Base-by-base conservation (phyloP, 345 rosid genomes). In the Populus tremula region DNA sequence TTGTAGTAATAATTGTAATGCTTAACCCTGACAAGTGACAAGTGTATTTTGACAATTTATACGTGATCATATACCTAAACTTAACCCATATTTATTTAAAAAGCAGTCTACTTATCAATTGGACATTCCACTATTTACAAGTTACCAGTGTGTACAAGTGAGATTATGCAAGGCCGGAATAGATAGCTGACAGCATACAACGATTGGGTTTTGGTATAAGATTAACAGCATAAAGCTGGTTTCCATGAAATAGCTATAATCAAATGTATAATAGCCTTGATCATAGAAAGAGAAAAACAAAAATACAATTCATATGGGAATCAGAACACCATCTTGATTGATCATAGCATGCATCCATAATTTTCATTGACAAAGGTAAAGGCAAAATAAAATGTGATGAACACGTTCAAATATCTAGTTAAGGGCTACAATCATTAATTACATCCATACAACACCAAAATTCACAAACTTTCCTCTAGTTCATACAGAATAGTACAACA, bases 381-480 rank as follows among this genome's bases (percentile, higher is more conserved):
- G 14, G 61, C 36, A 13, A 39, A 65, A 59, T 6, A 23, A 21
- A 41, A 70, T 35, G 65, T 35, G 77, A 50, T 66, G 33, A 56
- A 70, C 43, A 67, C 62, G 69, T 61, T 76, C 77, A 79, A 38
- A 67, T 29, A 79, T 67, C 65, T 16, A 62, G n/a, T 17, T 36
- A 38, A 36, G 39, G 16, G 39, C 18, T 41, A 66, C 47, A 71
- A 17, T 36, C 61, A 38, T 61, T 54, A 17, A 38, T 61, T 74
- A 78, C 79, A 78, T 71, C 47, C 78, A 84, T 76, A 70, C 49
- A 59, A 61, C 76, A 50, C 38, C 23, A 71, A 25, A 29, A 64
- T 25, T 14, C 29, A 7, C 21, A 66, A 45, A 13, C 50, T 45
- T 45, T 1, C 10, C 3, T 31, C 7, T 17, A 12, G n/a, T 66